Evolutionary conservation across 495 filamentous ascomycete species (phyloP), one percentile per base, ranked within the genome.

Genomic region (Neurospora sp.): DNA sequence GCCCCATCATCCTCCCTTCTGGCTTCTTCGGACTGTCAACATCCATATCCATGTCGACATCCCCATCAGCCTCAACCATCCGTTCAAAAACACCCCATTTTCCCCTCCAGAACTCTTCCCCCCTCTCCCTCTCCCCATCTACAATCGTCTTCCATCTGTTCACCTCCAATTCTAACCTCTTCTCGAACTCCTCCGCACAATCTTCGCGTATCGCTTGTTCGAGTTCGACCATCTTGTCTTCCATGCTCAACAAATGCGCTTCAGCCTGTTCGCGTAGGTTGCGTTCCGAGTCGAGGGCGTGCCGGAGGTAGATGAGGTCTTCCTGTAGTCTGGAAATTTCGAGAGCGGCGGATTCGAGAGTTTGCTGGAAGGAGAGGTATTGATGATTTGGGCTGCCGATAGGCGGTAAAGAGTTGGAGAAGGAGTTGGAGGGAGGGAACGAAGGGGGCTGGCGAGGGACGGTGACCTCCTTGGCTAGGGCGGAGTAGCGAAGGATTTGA

Each of bases 401-500:
- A 44, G 80, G 68, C 74, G 74, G 18, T 78, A 75, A 12, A 72
- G 73, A 20, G 78, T 74, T 38, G 78, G 83, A 70, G 80, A 82
- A 72, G 47, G 80, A 81, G 75, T 72, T 85, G 39, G 76, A 80
- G 72, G 18, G 81, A 38, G 53, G 78, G 70, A n/a, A 72, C 8
- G 73, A 73, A 12, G 41, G 78, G 41, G 74, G 79, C 45, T 5
- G 79, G 35, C 95, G 90, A 3, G 95, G 94, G 4, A 98, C 93
- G 0, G 96, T 96, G 18, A 98, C 91, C 82, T 99, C 96, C 2
- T 93, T 89, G 0, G 96, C 96, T 5, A 98, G 86, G 9, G 96
- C 96, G 37, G 94, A 97, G 79, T 99, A 99, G 16, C 96, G 91
- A 5, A 99, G 85, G 41, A 99, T 98, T 80, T 99, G 96, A 31